A percentile compares a stretch with the other conserved stretches of the same genome.
Conservation (phyloP, 495 filamentous ascomycete genomes). For the Aspergillus steynii region DNA sequence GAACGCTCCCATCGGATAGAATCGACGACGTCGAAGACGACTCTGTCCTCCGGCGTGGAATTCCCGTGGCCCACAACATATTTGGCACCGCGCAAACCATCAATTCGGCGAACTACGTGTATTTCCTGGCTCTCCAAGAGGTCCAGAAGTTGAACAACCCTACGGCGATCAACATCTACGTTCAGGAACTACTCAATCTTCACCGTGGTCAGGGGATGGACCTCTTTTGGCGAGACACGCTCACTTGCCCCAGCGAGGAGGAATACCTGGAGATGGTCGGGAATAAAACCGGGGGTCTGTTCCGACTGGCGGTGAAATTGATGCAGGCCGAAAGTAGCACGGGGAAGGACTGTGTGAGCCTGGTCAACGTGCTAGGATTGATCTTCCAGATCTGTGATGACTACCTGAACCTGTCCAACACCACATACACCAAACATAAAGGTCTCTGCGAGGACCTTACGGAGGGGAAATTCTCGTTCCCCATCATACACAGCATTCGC, state of each 20-base stretch:
- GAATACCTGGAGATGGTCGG: conserved; percentile 99
- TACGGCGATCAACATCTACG: conserved; percentile 71
- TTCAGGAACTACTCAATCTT: conserved; percentile 87
- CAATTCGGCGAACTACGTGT: conserved; percentile 96
- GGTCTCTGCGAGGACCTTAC: conserved; percentile 96
- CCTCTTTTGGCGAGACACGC: conserved; percentile 92
- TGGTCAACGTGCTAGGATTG: conserved; percentile 88
- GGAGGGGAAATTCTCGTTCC: conserved; percentile 97
- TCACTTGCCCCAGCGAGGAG: conserved; percentile 91
- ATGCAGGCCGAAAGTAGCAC: conserved; percentile 87
- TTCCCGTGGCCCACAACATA: conserved; percentile 91
- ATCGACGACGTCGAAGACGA: conserved; percentile 92
- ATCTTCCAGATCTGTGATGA: conserved; percentile 98
- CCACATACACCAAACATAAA: conserved; percentile 82
- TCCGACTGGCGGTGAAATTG: conserved; percentile 89
- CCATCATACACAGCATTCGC: conserved; percentile 93
- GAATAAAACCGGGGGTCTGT: conserved; percentile 96
- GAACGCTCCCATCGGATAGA: conserved; percentile 29
- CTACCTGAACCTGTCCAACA: conserved; percentile 78
- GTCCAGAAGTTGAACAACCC: conserved; percentile 74
- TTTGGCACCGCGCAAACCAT: conserved; percentile 96
- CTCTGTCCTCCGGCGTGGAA: conserved; percentile 78
- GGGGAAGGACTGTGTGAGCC: conserved; percentile 68
- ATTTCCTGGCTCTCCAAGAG: conserved; percentile 86
- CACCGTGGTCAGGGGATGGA: conserved; percentile 98